A percentile compares a stretch with the other conserved stretches of the same genome.
phyloP scores from a whole-genome alignment of 176 grass and related monocot genomes.

The Echinochloa phyllopogon region DNA sequence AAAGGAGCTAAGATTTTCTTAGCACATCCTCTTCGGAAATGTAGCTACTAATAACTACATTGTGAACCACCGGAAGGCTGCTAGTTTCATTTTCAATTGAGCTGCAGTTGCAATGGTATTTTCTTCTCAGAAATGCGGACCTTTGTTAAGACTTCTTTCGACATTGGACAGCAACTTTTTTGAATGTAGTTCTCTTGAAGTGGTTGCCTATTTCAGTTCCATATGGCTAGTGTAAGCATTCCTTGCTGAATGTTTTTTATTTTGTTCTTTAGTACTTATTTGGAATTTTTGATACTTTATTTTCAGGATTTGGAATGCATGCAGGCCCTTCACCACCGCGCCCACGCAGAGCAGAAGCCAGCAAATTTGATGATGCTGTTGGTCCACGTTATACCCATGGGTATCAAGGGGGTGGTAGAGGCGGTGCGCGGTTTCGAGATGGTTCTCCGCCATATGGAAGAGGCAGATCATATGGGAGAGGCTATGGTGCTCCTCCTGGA shows the following conservation, averaged over 20 bases:
- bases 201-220: slow-evolving; percentile 52
- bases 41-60: slow-evolving; percentile 51
- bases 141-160: slow-evolving; percentile 38
- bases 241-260: slow-evolving; percentile 31
- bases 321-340: slow-evolving; percentile 63
- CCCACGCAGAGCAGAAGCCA: slow-evolving; percentile 48
- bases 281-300: slow-evolving; percentile 36
- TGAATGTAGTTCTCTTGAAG: slow-evolving; percentile 50
- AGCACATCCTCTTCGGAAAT: slow-evolving; percentile 45
- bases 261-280: slow-evolving; percentile 39
- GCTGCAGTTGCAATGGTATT: slow-evolving; percentile 56
- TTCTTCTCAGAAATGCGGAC: slow-evolving; percentile 50
- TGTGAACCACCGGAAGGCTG: slow-evolving; percentile 17
- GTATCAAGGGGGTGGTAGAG: slow-evolving; percentile 74
- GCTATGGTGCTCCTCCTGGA: slow-evolving; percentile 54
- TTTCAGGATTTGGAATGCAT: slow-evolving; percentile 75
- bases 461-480: slow-evolving; percentile 66
- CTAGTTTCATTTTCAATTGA: slow-evolving; percentile 43
- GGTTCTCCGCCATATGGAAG: slow-evolving; percentile 64
- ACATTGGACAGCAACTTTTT: slow-evolving; percentile 33
- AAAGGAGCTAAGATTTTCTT: slow-evolving; percentile 41
- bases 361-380: slow-evolving; percentile 53
- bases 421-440: slow-evolving; percentile 67
- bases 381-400: slow-evolving; percentile 55
- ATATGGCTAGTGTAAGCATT: slow-evolving; percentile 58